Percentiles rank a stretch among this genome's conserved stretches.
Conservation (phyloP, 495 filamentous ascomycete genomes). For the Podospora comata region DNA sequence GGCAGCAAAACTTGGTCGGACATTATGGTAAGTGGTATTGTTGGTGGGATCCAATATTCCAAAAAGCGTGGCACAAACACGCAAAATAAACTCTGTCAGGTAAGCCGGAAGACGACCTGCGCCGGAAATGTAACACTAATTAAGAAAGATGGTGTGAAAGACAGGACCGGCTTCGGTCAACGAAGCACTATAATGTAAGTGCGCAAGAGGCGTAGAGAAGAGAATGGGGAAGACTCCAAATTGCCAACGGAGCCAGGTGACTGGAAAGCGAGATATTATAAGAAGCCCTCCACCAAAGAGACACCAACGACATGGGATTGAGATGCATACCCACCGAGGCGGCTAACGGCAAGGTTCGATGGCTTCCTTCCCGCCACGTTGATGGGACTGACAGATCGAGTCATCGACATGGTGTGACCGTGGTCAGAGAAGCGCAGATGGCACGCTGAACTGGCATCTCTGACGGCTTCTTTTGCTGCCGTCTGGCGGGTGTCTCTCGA, state of each 20-base stretch:
- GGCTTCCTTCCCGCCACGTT: constrained; percentile 1
- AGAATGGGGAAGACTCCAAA: constrained; percentile 29
- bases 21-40: constrained; percentile 46
- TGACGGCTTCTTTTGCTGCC: neutral
- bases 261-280: constrained; percentile 31
- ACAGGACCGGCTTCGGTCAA: constrained; percentile 50
- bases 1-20: constrained; percentile 55
- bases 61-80: constrained; percentile 25
- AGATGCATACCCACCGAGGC: constrained; percentile 27
- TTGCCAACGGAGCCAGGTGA: constrained; percentile 24
- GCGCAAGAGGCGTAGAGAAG: constrained; percentile 35
- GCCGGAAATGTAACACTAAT: constrained; percentile 36
- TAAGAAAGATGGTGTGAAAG: constrained; percentile 32
- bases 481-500: constrained; percentile 10
- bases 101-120: constrained; percentile 42
- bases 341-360: constrained; percentile 21
- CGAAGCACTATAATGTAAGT: constrained; percentile 43
- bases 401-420: constrained; percentile 21
- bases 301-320: constrained; percentile 5
- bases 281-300: constrained; percentile 3
- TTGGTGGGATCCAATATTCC: constrained; percentile 25
- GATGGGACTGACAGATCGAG: constrained; percentile 1
- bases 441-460: constrained; percentile 11
- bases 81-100: constrained; percentile 23
- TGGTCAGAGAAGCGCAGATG: constrained; percentile 18